phyloP scores from a whole-genome alignment of 108 stramenopile species.

The Aurantiochytrium sp. region DNA sequence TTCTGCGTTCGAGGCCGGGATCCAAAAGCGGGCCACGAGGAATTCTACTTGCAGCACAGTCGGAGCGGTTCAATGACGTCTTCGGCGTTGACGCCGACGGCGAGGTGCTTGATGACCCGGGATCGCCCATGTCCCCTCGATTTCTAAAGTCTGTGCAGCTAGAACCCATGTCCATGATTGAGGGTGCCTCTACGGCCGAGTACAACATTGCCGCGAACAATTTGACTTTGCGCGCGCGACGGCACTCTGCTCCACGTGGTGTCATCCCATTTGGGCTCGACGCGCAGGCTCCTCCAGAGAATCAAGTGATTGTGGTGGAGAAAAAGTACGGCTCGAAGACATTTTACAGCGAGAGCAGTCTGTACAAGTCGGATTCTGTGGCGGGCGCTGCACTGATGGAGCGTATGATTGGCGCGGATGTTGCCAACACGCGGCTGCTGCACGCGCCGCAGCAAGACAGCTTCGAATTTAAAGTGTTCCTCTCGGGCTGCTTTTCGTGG shows the following conservation, averaged over 20 bases:
- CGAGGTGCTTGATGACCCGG: neutral
- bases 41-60: too few relatives aligned
- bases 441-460: neutral
- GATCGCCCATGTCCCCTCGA: neutral
- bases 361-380: neutral
- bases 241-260: neutral
- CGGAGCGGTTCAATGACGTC: too few relatives aligned
- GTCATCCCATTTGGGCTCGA: neutral
- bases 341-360: conserved; percentile 3
- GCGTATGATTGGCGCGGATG: neutral
- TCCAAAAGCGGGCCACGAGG: too few relatives aligned
- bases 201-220: neutral
- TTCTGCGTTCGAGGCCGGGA: too few relatives aligned
- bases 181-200: neutral
- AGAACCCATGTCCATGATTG: neutral
- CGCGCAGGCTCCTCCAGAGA: neutral
- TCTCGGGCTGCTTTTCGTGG: neutral
- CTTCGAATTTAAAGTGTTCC: conserved; percentile 6
- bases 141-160: neutral
- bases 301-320: neutral
- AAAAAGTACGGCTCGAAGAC: neutral
- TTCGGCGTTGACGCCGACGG: neutral
- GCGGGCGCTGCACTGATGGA: conserved; percentile 6
- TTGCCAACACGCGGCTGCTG: neutral
- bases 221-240: neutral